Evolutionary conservation across 345 rosid genomes (phyloP).

Genomic region (Psidium friedrichsthalianum): DNA sequence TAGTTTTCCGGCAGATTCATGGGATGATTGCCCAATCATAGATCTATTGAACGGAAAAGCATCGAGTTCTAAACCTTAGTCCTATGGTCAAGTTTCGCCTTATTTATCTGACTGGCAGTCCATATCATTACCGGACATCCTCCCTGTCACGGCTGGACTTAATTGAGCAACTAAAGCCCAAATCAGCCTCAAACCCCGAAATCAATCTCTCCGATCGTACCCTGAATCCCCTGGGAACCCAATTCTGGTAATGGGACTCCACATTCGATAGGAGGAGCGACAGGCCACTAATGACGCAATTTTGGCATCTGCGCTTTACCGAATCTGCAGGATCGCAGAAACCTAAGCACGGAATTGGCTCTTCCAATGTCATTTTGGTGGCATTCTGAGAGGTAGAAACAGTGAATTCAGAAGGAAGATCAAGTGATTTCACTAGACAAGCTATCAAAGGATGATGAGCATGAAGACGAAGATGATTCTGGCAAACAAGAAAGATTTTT

Average conservation of each 20-base stretch:
- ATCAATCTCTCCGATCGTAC: background rate
- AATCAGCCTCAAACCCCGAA: background rate
- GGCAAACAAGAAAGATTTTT: background rate
- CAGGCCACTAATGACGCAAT: slow-evolving; percentile 5
- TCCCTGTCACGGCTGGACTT: background rate
- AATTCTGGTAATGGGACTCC: slow-evolving; percentile 8
- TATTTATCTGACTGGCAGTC: background rate
- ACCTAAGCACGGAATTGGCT: background rate
- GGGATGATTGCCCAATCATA: background rate
- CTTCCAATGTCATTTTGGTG: background rate
- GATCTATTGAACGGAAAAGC: background rate
- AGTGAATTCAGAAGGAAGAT: slow-evolving; percentile 10
- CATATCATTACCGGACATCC: background rate
- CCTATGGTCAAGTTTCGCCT: background rate
- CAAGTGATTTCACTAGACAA: slow-evolving; percentile 8
- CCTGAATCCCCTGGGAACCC: slow-evolving; percentile 2
- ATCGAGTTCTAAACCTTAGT: background rate
- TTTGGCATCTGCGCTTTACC: slow-evolving; percentile 2
- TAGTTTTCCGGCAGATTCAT: background rate
- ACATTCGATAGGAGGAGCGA: background rate
- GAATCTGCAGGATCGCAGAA: slow-evolving; percentile 5
- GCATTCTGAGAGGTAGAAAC: slow-evolving; percentile 1
- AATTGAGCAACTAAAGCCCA: background rate
- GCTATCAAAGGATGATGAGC: background rate
- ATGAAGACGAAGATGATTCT: background rate